Percentiles rank a stretch among this genome's conserved stretches.
Conservation (phyloP, 2,329 filamentous ascomycete genomes). For the Cladophialophora yegresii region DNA sequence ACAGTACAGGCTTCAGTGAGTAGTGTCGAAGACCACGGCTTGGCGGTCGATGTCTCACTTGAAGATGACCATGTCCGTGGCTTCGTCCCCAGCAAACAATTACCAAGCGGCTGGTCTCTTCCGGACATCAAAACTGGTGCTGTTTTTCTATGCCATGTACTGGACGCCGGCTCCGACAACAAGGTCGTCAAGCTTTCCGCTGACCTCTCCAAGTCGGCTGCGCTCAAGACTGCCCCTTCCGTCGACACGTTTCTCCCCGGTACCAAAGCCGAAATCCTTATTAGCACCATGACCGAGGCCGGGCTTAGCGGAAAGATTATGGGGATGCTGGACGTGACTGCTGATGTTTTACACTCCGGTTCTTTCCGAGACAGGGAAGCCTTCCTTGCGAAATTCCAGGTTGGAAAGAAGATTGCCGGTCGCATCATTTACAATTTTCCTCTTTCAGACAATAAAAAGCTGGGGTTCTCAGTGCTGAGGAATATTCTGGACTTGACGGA, state of each 20-base stretch:
- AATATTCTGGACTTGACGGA: slow-evolving; percentile 69
- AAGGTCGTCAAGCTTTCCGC: slow-evolving; percentile 86
- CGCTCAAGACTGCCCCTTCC: slow-evolving; percentile 74
- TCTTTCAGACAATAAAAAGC: slow-evolving; percentile 72
- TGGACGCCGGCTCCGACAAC: slow-evolving; percentile 71
- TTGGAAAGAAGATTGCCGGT: slow-evolving; percentile 80
- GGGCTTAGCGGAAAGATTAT: slow-evolving; percentile 90
- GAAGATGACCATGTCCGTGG: slow-evolving; percentile 68
- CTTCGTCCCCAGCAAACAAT: slow-evolving; percentile 82
- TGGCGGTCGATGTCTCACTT: slow-evolving; percentile 88
- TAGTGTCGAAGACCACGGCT: slow-evolving; percentile 94
- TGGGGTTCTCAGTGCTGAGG: slow-evolving; percentile 86
- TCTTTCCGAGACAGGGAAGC: slow-evolving; percentile 66
- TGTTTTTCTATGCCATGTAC: slow-evolving; percentile 80
- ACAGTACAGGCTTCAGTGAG: slow-evolving; percentile 84
- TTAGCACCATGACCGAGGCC: slow-evolving; percentile 71
- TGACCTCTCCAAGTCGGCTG: slow-evolving; percentile 53
- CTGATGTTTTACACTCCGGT: slow-evolving; percentile 87
- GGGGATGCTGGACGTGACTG: slow-evolving; percentile 86
- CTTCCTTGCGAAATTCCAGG: slow-evolving; percentile 71
- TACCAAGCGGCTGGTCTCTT: slow-evolving; percentile 66
- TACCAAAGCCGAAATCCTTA: slow-evolving; percentile 80
- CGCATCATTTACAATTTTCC: slow-evolving; percentile 88
- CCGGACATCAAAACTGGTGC: slow-evolving; percentile 75
- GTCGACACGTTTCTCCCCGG: slow-evolving; percentile 90